A percentile compares a stretch with the other conserved stretches of the same genome.
These are phyloP conservation scores for Colletotrichum spaethianum DNA, from an alignment of 2,329 filamentous ascomycete species.

Conservation along the genomic window DNA sequence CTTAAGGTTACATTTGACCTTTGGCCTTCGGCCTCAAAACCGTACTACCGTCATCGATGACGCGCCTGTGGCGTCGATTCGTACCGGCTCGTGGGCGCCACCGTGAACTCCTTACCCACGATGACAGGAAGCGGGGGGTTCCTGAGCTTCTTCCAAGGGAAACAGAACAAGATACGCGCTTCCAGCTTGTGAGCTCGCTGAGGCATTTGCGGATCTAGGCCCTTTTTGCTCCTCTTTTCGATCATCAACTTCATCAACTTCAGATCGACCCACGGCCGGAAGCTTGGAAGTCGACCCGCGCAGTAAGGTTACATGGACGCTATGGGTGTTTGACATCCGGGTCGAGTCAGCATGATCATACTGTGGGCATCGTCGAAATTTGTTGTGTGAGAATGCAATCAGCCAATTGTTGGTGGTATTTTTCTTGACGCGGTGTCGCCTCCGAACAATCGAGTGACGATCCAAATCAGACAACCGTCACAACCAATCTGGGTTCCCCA, in stretches of 20 bases:
- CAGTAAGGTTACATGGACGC: background rate
- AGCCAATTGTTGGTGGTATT: background rate
- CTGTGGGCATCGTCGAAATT: background rate
- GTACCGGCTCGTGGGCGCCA: conserved; percentile 1
- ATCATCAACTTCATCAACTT: background rate
- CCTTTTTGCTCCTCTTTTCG: background rate
- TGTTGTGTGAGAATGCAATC: background rate
- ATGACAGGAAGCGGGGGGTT: conserved; percentile 9
- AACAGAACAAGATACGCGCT: background rate
- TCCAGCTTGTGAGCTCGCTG: background rate
- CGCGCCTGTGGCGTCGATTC: conserved; percentile 18
- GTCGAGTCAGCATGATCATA: background rate
- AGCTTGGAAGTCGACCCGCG: conserved; percentile 9
- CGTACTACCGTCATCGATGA: conserved; percentile 13
- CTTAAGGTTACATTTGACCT: conserved; percentile 2
- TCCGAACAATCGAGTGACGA: conserved; percentile 15
- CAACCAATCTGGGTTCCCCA: conserved; percentile 22
- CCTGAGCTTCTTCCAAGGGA: background rate
- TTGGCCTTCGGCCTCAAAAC: conserved; percentile 5
- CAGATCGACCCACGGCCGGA: conserved; percentile 4
- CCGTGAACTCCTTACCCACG: background rate
- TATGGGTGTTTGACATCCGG: background rate
- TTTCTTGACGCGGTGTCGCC: conserved; percentile 1
- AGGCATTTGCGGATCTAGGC: background rate
- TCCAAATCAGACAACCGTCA: conserved; percentile 26